Base-by-base conservation (phyloP, 108 stramenopile genomes). In the Aurantiochytrium sp. region DNA sequence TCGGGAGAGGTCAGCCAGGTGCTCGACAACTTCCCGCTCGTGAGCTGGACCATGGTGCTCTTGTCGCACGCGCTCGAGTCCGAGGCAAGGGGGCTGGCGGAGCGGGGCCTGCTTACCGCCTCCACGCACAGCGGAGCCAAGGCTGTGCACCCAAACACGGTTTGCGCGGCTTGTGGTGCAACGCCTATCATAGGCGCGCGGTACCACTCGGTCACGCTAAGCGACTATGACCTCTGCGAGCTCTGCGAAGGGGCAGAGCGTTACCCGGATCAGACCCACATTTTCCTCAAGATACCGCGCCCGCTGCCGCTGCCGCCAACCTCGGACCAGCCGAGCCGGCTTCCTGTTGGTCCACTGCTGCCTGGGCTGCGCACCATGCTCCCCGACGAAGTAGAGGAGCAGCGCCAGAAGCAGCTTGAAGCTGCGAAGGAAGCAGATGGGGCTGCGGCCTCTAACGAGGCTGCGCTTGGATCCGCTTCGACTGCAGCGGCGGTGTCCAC, bases 271-370 rank as follows among this genome's bases (percentile, higher is more conserved):
- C 24, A 12, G 19, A 48, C 73, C 0, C 45, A 81, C 24, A 30
- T 81, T n/a, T 81, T 81, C 3, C 73, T 81, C 45, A 81, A 81
- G 30, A 81, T 81, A 12, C 73, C 73, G 45, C 73, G 73, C 36
- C 73, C 73, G 6, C 39, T 81, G 21, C 73, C 73, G 42, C 73
- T 81, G 1, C 73, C 73, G 6, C 45, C 73, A 37, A 81, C 73
- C n/a, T 22, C 73, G 6, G 73, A 81, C 32, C 73, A 81, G 4
- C 73, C 73, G 73, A 41, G 45, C 12, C 39, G 42, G 0, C 39
- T 81, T 48, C 73, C 73, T 6, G 73, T 81, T 5, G 73, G 73
- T 12, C 73, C 73, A 48, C 73, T 81, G 50, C 24, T 81, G 73
- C 73, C 73, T 21, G 42, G 45, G 0, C 73, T 81, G 36, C 42